Evolutionary conservation across 2,329 filamentous ascomycete species (phyloP), one percentile per base, ranked within the genome.

Genomic region (Onygena corvina): DNA sequence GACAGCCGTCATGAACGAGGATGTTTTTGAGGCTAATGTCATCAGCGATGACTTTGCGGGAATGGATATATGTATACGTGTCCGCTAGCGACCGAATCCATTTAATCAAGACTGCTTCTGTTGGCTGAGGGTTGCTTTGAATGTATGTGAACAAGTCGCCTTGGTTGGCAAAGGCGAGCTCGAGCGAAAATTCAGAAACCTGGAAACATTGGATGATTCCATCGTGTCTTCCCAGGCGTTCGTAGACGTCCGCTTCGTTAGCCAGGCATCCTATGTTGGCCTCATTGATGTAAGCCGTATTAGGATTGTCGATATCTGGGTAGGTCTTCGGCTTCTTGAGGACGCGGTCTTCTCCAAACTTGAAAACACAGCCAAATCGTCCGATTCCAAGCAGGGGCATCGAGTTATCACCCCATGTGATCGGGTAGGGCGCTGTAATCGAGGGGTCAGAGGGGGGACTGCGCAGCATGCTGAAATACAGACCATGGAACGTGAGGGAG

Each of bases 141-240:
- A 50, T 50, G 27, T 50, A 50, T 21, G 18, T 47, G 3, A 8
- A 7, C 34, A 50, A 14, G 16, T 50, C 45, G 23, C 49, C 49
- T 47, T 47, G 42, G 18, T 47, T 50, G 29, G 38, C 48, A 50
- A 27, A 16, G 23, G 20, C 48, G 20, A 50, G 48, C 18, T 46
- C 48, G 14, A 46, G 46, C 12, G 40, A 36, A 23, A 46, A 20
- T 4, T 36, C 16, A 4, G 11, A 3, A 20, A 1, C 4, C 2
- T 21, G 12, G 14, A 50, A 25, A 20, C 16, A 46, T n/a, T 30
- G 38, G 14, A 50, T 38, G 16, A 50, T 46, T 2, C 48, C 40
- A 3, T 46, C n/a, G 20, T 50, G 48, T 7, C 14, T 46, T 2
- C 40, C 48, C 3, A 46, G 9, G 3, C 48, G 48, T 20, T 46